phyloP scores from a whole-genome alignment of 73 alveolate species.

The Tetrahymena elliotti region DNA sequence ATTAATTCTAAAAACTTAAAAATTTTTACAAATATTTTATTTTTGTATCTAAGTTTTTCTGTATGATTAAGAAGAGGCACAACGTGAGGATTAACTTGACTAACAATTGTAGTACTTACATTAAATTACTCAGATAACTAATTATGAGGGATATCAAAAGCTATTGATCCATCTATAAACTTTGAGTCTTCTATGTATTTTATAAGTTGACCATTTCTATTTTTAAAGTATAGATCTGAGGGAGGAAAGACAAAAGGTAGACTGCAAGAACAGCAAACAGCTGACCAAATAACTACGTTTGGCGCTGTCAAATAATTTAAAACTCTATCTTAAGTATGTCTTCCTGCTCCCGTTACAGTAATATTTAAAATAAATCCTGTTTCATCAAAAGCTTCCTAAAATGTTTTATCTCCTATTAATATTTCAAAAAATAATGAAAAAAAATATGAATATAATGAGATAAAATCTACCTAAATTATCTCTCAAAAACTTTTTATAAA shows the following conservation, averaged over 20 bases:
- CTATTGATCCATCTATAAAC: slow-evolving; percentile 63
- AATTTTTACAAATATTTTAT: neutral
- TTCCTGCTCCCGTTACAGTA: slow-evolving; percentile 52
- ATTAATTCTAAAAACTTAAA: neutral
- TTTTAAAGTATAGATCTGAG: slow-evolving; percentile 54
- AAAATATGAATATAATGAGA: neutral
- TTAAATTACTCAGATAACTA: slow-evolving; percentile 60
- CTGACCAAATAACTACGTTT: slow-evolving; percentile 61
- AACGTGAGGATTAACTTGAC: slow-evolving; percentile 60
- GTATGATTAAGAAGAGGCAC: slow-evolving; percentile 50
- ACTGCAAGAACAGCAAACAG: slow-evolving; percentile 58
- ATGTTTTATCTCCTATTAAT: slow-evolving; percentile 51
- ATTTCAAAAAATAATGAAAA: slow-evolving; percentile 5
- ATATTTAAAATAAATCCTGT: slow-evolving; percentile 56
- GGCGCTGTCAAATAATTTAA: slow-evolving; percentile 71
- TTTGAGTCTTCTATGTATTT: slow-evolving; percentile 38
- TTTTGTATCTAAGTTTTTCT: slow-evolving; percentile 39
- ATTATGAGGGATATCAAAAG: slow-evolving; percentile 63
- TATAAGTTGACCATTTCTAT: slow-evolving; percentile 40
- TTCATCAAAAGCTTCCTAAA: slow-evolving; percentile 63
- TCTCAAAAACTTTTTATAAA: neutral
- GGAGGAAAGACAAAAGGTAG: slow-evolving; percentile 59
- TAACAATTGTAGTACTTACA: slow-evolving; percentile 57
- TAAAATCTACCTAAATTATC: neutral
- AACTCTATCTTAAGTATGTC: slow-evolving; percentile 45